A percentile compares a stretch with the other conserved stretches of the same genome.
Conservation (phyloP, 345 rosid genomes). For the Salix brachista region DNA sequence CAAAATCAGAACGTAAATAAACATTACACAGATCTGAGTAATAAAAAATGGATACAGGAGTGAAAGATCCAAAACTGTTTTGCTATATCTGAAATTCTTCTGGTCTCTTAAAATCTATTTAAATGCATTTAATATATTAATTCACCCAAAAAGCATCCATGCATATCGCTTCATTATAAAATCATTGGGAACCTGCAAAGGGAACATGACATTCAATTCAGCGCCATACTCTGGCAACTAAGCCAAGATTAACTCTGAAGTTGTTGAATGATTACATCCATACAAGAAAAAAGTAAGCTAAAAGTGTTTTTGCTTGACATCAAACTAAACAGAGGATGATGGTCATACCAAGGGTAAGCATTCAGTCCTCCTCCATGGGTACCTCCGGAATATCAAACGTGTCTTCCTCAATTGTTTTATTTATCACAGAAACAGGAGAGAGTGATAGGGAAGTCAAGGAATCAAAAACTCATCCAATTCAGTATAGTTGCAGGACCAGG, state of each 20-base stretch:
- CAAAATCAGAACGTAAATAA: background rate
- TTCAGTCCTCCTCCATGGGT: constrained; percentile 94
- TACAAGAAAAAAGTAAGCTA: background rate
- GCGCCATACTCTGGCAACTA: background rate
- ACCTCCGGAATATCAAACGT: constrained; percentile 93
- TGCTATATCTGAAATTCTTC: background rate
- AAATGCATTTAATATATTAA: no score
- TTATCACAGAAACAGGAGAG: constrained; percentile 50
- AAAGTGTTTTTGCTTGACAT: no score
- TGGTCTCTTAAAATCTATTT: background rate
- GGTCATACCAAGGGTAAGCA: background rate
- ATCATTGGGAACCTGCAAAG: background rate
- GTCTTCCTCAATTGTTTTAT: constrained; percentile 79
- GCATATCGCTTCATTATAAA: no score
- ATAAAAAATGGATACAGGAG: background rate
- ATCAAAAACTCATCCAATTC: background rate
- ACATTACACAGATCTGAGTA: background rate
- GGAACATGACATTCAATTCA: background rate
- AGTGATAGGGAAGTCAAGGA: constrained; percentile 62
- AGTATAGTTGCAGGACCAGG: background rate
- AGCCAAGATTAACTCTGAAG: background rate
- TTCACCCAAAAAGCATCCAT: background rate
- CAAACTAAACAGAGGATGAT: background rate
- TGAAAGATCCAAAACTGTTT: no score
- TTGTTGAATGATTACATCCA: background rate